Evolutionary conservation across 2,329 filamentous ascomycete genomes (phyloP), one percentile per base, ranked within the genome.

Genomic region (Furcasterigmium sp.): DNA sequence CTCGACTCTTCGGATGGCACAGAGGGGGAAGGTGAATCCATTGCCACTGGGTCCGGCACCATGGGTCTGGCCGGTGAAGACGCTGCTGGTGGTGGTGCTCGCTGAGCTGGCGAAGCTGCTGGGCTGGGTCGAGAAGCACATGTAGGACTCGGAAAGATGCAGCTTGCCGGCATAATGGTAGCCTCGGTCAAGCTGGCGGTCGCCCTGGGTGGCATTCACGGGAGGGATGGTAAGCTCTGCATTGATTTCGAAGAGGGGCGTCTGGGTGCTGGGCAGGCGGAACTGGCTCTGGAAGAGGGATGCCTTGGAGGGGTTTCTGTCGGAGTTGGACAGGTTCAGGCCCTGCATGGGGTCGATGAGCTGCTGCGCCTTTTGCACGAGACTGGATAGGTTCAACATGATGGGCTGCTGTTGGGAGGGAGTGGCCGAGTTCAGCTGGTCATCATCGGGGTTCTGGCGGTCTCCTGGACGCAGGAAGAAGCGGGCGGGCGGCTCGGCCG

Each of bases 271-370:
- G 37, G 93, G 93, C 26, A 98, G 84, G 53, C 93, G 88, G 72
- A 98, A 98, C 68, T 98, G 93, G 64, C 86, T 85, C 69, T 93
- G 90, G 71, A 97, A 98, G 46, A 97, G 80, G 41, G 86, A 85
- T 44, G 90, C 83, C 70, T 96, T 97, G 59, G 91, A 91, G 39
- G 91, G 90, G 61, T 88, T 85, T 50, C 79, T 80, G 65, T 93
- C 87, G 46, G 84, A 80, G 57, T 82, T 78, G 53, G 84, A 81
- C 46, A 87, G 76, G 53, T 82, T 80, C 51, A 87, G 72, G 59
- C 86, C 83, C 62, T 89, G 83, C 52, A 86, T 86, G 42, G 90
- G 87, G 65, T 96, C 91, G 69, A 96, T 94, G 68, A 95, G 76
- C 68, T 91, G 88, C 75, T 95, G 90, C 54, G 91, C 91, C 78